Conservation (phyloP, 257 asterid genomes). For the Capsicum chinense region DNA sequence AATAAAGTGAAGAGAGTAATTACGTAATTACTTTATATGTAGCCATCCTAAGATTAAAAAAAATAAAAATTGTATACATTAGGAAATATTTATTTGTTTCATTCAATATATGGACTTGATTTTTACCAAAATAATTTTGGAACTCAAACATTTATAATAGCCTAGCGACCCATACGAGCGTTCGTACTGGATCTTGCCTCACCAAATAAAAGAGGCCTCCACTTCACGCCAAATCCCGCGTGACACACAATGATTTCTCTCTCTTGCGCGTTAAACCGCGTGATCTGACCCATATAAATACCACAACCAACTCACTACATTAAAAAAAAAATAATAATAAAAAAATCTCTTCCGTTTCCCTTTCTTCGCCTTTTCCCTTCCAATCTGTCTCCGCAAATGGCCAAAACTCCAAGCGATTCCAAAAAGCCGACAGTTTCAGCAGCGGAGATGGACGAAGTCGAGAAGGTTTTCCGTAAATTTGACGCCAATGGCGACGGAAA, state of each 20-base stretch:
- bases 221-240: conserved; percentile 30
- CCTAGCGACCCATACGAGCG: background rate
- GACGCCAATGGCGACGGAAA: conserved; percentile 63
- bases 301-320: conserved; percentile 6
- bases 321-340: conserved; percentile 39
- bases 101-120: background rate
- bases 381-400: conserved; percentile 17
- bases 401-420: conserved; percentile 24
- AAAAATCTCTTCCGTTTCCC: conserved; percentile 27
- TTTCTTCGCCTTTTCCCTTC: background rate
- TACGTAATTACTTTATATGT: background rate
- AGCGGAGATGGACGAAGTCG: conserved; percentile 38
- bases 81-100: background rate
- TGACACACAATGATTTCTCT: conserved; percentile 21
- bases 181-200: conserved; percentile 22
- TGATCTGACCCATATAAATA: conserved; percentile 43
- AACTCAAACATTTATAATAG: background rate
- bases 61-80: background rate
- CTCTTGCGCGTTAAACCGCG: conserved; percentile 49
- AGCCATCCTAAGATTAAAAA: background rate
- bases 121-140: background rate
- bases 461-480: conserved; percentile 51
- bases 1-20: too few species aligned
- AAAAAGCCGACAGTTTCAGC: background rate
- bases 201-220: background rate